These are phyloP conservation scores for Pseudodiploospora longispora DNA, from an alignment of 2,329 filamentous ascomycete genomes.

Conservation along the genomic window DNA sequence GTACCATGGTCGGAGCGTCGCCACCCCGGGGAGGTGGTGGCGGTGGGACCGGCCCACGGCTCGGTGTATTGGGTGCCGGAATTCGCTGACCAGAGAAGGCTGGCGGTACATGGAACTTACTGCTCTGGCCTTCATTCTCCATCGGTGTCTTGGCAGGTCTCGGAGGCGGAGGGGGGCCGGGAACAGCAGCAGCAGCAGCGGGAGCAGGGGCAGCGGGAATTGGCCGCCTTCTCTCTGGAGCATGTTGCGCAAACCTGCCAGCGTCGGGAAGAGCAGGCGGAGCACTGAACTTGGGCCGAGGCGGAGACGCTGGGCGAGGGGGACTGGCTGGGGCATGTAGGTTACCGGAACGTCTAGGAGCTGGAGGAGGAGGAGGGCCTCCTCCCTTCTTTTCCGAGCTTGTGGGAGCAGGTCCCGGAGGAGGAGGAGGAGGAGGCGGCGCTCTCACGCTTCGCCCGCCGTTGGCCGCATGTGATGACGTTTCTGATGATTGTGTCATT, in stretches of 20 bases:
- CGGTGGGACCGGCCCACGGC: constrained; percentile 62
- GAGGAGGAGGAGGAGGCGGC: constrained; percentile 24
- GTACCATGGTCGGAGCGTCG: constrained; percentile 20
- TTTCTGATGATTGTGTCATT: constrained; percentile 9
- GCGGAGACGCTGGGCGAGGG: constrained; percentile 51
- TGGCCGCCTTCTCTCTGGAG: constrained; percentile 12
- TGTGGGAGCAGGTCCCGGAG: constrained; percentile 8
- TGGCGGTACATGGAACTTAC: constrained; percentile 70
- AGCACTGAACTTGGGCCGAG: constrained; percentile 66
- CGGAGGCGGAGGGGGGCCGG: constrained; percentile 28
- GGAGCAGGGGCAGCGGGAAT: neutral
- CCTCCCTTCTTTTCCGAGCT: constrained; percentile 13
- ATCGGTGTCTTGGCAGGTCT: constrained; percentile 60
- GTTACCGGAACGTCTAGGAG: constrained; percentile 51
- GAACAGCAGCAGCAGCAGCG: constrained; percentile 14
- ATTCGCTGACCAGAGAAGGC: constrained; percentile 63
- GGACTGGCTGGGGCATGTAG: constrained; percentile 59
- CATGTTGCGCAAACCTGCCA: constrained; percentile 67
- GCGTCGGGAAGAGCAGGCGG: constrained; percentile 86
- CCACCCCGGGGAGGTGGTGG: constrained; percentile 49
- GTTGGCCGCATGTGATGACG: neutral
- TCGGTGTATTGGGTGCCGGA: constrained; percentile 65
- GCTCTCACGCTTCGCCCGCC: constrained; percentile 19
- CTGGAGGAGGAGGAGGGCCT: constrained; percentile 29
- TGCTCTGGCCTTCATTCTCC: constrained; percentile 46